A percentile compares a stretch with the other conserved stretches of the same genome.
These are phyloP conservation scores for Podospora fimiseda DNA, from an alignment of 495 filamentous ascomycete genomes.

Conservation along the genomic window DNA sequence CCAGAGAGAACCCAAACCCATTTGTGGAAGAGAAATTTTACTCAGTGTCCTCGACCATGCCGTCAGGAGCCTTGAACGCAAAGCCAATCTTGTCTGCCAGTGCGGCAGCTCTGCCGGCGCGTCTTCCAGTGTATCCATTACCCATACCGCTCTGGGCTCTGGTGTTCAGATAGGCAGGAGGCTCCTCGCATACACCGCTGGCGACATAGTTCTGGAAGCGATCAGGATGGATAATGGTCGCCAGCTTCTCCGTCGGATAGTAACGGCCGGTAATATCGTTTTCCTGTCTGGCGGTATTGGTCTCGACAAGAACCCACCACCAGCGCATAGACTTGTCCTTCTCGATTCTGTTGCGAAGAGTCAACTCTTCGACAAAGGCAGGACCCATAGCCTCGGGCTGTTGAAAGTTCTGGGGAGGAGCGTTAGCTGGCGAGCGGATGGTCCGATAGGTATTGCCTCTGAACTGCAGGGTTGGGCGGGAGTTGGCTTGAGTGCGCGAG, in stretches of 20 bases:
- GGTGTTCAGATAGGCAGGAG: constrained; percentile 36
- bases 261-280: constrained; percentile 34
- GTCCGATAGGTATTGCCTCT: constrained; percentile 24
- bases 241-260: constrained; percentile 36
- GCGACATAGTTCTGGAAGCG: constrained; percentile 20
- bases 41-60: background rate
- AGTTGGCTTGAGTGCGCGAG: constrained; percentile 2
- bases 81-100: background rate
- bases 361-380: constrained; percentile 31
- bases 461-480: constrained; percentile 21
- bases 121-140: background rate
- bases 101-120: background rate
- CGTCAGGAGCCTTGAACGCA: background rate
- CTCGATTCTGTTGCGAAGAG: constrained; percentile 29
- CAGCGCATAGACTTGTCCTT: constrained; percentile 16
- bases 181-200: constrained; percentile 23
- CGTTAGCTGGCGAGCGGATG: constrained; percentile 7
- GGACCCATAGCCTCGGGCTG: constrained; percentile 21
- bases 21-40: too few relatives aligned
- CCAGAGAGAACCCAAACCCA: too few relatives aligned
- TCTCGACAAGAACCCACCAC: constrained; percentile 26
- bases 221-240: constrained; percentile 25
- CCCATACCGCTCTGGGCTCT: constrained; percentile 24
- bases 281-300: constrained; percentile 20
- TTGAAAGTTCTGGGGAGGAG: constrained; percentile 7